These are phyloP conservation scores for Diaporthe capsici DNA, from an alignment of 2,329 filamentous ascomycete species.

Conservation along the genomic window DNA sequence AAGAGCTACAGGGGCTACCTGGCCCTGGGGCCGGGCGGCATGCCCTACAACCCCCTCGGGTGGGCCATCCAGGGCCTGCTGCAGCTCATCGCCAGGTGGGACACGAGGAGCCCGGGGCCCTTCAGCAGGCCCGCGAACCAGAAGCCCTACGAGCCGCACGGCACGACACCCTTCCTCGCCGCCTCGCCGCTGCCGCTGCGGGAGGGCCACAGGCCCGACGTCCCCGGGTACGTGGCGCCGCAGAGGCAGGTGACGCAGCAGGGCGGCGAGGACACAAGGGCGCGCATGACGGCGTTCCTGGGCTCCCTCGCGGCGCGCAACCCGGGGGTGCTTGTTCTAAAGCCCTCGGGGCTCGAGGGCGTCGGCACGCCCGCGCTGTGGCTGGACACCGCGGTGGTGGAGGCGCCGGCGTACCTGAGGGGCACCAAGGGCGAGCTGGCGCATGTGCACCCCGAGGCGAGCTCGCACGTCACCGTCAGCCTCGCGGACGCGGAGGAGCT, in stretches of 20 bases:
- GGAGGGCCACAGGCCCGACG: constrained; percentile 47
- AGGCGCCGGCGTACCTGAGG: constrained; percentile 41
- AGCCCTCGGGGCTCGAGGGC: constrained; percentile 52
- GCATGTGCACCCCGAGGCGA: constrained; percentile 57
- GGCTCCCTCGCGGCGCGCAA: constrained; percentile 46
- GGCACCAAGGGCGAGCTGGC: constrained; percentile 51
- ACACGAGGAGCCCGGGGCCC: constrained; percentile 50
- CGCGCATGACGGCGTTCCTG: constrained; percentile 48
- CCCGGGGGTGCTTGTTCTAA: constrained; percentile 46
- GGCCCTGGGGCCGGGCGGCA: constrained; percentile 59
- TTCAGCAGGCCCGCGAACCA: constrained; percentile 44
- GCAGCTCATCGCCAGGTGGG: constrained; percentile 52
- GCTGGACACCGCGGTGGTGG: constrained; percentile 29
- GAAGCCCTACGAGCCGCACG: constrained; percentile 47
- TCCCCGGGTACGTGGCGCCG: constrained; percentile 54
- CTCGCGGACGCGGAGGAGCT: constrained; percentile 54
- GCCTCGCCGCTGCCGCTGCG: constrained; percentile 41
- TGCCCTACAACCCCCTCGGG: constrained; percentile 58
- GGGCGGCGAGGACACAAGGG: constrained; percentile 39
- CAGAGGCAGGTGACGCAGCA: constrained; percentile 55
- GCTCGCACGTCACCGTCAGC: constrained; percentile 55
- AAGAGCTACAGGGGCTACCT: constrained; percentile 57
- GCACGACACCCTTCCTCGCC: constrained; percentile 44
- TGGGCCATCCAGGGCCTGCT: constrained; percentile 55
- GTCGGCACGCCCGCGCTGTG: constrained; percentile 50